Evolutionary conservation across 371 early-diverging fungal species (phyloP), one percentile per base, ranked within the genome.

Genomic region (Mortierella sp.): DNA sequence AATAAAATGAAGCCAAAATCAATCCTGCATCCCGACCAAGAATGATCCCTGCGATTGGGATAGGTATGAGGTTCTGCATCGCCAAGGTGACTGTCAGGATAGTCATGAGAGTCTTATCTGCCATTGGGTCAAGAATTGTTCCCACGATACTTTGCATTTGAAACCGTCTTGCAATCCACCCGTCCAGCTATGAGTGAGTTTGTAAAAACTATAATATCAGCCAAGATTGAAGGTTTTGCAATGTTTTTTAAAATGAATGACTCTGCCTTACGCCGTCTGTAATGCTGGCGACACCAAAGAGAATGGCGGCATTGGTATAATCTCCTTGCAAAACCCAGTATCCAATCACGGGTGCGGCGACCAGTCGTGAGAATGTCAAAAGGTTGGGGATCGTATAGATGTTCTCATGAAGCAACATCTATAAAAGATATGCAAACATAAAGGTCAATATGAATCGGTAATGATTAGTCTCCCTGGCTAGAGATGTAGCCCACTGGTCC

Each of bases 31-130:
- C 99, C 12, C 99, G 89, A 1, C 94, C 96, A 11, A 98, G 79
- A 69, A 98, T 97, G 5, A 98, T 68, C 0, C 84, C 86, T 10
- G 97, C 96, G 63, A 98, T 86, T 11, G 92, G 89, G 6, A 91
- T 72, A 40, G 99, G 97, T 62, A 99, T 73, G 61, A 96, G 84
- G 16, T 90, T 90, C 37, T 91, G 89, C 77, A 89, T 89, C 5
- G 92, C 89, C 64, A 98, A 80, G 32, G 97, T 92, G 4, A 97
- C 87, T 12, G 96, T 94, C 84, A 98, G 80, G 14, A 93, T 91
- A 0, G 97, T 96, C 97, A 98, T 97, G 28, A 99, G 83, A 3
- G 93, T 90, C 84, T 99, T 99, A 86, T 99, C 99, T 5, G 98
- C 98, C n/a, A 94, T 91, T 5, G 99, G 99, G 75, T 99, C 99